Evolutionary conservation across 2,329 filamentous ascomycete species (phyloP).

Genomic region (Dothideomycetes sp.): DNA sequence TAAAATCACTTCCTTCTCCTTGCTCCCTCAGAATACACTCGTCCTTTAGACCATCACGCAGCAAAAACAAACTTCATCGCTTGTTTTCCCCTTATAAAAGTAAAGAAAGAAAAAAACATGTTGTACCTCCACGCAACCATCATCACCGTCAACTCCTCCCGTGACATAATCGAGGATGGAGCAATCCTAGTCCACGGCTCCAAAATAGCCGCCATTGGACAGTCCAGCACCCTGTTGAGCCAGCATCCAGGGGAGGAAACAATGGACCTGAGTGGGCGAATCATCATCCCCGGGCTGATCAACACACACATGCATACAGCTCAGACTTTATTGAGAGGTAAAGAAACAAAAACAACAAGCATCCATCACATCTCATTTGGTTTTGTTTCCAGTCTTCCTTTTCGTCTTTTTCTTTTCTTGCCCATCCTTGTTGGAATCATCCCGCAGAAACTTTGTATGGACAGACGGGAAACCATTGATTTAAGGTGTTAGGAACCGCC

Average conservation of each 20-base stretch:
- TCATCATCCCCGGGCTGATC: conserved; percentile 39
- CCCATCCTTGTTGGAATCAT: too few relatives aligned
- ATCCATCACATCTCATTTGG: too few relatives aligned
- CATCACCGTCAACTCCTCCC: conserved; percentile 37
- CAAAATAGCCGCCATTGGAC: conserved; percentile 34
- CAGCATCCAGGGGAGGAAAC: conserved; percentile 21
- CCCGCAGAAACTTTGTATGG: too few relatives aligned
- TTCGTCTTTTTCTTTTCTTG: background rate
- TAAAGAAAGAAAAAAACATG: too few relatives aligned
- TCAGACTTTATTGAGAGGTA: conserved; percentile 33
- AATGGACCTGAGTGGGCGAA: conserved; percentile 28
- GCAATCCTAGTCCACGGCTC: conserved; percentile 30
- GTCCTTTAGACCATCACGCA: too few relatives aligned
- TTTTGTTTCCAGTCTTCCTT: background rate
- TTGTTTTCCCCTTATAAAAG: too few relatives aligned
- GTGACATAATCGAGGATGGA: conserved; percentile 37
- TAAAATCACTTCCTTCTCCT: too few relatives aligned
- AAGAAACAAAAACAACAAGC: too few relatives aligned
- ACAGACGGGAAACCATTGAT: background rate
- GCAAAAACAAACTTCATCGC: too few relatives aligned
- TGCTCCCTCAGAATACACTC: too few relatives aligned
- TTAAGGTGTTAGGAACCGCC: conserved; percentile 25
- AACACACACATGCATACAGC: conserved; percentile 41
- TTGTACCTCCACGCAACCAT: conserved; percentile 41
- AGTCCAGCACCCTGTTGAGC: conserved; percentile 21